Percentiles rank a stretch among this genome's conserved stretches.
Evolutionary conservation across 371 early-diverging fungal genomes (phyloP).

Genomic region (Lichtheimia ornata): DNA sequence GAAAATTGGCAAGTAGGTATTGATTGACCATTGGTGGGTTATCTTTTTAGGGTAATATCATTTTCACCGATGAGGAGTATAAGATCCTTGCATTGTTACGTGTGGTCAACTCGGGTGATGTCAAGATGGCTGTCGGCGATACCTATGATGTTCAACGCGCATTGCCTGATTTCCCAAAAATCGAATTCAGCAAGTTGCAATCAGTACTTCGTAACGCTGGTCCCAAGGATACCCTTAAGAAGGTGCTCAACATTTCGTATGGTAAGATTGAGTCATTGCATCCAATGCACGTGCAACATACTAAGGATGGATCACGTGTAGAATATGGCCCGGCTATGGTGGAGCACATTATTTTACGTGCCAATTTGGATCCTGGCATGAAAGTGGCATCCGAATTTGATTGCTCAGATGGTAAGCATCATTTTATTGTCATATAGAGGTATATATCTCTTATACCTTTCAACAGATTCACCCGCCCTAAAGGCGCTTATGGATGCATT

Average conservation of each 20-base stretch:
- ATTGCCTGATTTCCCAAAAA: constrained; percentile 60
- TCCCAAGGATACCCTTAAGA: constrained; percentile 78
- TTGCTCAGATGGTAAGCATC: constrained; percentile 45
- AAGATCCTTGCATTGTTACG: constrained; percentile 85
- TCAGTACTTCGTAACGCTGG: constrained; percentile 58
- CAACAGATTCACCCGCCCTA: constrained; percentile 32
- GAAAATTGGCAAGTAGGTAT: neutral
- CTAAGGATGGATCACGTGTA: constrained; percentile 1
- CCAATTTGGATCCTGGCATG: constrained; percentile 69
- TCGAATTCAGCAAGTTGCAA: constrained; percentile 58
- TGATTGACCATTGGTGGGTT: neutral
- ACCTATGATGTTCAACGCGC: constrained; percentile 63
- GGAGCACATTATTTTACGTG: constrained; percentile 80
- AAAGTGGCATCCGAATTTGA: constrained; percentile 60
- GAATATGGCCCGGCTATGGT: constrained; percentile 88
- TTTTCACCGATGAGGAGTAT: constrained; percentile 90
- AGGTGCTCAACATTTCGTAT: constrained; percentile 70
- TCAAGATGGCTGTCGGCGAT: constrained; percentile 81
- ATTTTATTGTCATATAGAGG: neutral
- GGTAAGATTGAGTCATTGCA: constrained; percentile 35
- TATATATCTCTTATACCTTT: neutral
- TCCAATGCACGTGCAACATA: neutral
- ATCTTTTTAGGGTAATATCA: constrained; percentile 86
- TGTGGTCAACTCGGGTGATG: constrained; percentile 80
- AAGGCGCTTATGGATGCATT: constrained; percentile 42